These are phyloP conservation scores for Endoconidiophora polonica DNA, from an alignment of 2,329 filamentous ascomycete genomes.

Conservation along the genomic window DNA sequence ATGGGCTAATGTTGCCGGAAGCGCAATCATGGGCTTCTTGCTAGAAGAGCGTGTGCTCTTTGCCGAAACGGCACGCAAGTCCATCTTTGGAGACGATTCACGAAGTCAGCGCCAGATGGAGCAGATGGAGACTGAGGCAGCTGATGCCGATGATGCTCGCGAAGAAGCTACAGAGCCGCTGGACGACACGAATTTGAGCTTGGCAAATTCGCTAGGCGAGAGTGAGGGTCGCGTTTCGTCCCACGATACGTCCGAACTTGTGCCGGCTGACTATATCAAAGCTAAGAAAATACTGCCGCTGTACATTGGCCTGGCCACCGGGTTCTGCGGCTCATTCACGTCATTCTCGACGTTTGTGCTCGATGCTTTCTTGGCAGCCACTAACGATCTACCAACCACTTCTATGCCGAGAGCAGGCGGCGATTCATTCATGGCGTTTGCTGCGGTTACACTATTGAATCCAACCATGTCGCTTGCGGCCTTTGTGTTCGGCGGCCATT, in stretches of 20 bases:
- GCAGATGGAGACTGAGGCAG: neutral
- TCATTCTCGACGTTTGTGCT: constrained; percentile 77
- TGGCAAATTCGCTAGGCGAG: constrained; percentile 6
- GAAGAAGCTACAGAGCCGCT: constrained; percentile 1
- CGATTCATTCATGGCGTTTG: constrained; percentile 66
- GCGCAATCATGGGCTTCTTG: constrained; percentile 72
- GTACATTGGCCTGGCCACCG: constrained; percentile 73
- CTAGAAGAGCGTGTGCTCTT: constrained; percentile 65
- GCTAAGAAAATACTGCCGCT: constrained; percentile 75
- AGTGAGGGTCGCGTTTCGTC: constrained; percentile 4
- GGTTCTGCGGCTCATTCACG: constrained; percentile 79
- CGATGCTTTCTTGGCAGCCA: constrained; percentile 62
- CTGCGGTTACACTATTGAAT: constrained; percentile 60
- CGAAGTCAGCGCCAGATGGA: no score
- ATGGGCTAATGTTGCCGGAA: constrained; percentile 79
- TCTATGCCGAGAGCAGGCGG: constrained; percentile 43
- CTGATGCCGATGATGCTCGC: neutral
- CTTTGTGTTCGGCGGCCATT: constrained; percentile 55
- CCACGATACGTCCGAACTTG: neutral
- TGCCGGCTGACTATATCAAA: constrained; percentile 26
- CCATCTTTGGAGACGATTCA: neutral
- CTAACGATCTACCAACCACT: constrained; percentile 46
- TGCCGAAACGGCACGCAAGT: constrained; percentile 19
- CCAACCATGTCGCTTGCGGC: constrained; percentile 53
- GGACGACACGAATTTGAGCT: neutral